Conservation (phyloP, 306 rosid species). For the Cicer yamashitae region DNA sequence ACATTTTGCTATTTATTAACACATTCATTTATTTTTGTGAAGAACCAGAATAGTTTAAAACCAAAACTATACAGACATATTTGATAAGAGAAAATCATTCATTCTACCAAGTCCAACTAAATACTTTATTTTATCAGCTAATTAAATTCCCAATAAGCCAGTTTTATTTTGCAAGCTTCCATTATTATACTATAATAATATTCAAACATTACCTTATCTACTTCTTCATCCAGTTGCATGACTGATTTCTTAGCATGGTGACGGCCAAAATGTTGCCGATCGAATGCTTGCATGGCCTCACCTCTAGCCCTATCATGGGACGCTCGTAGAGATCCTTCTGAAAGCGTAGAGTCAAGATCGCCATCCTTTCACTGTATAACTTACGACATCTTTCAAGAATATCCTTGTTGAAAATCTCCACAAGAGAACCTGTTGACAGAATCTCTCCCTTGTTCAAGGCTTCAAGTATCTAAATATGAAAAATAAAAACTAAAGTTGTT, state of each 20-base stretch:
- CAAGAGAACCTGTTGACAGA: constrained; percentile 90
- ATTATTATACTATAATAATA: neutral
- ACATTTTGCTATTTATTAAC: neutral
- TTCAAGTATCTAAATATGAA: constrained; percentile 70
- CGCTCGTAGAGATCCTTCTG: constrained; percentile 59
- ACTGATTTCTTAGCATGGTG: constrained; percentile 83
- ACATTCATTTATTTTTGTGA: neutral
- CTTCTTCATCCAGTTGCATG: constrained; percentile 72
- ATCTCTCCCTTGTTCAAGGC: constrained; percentile 97
- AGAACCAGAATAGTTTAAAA: neutral
- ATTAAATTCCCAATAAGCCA: constrained; percentile 6
- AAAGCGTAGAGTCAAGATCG: constrained; percentile 54
- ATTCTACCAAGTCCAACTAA: neutral
- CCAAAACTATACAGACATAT: constrained; percentile 4
- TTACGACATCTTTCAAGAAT: constrained; percentile 84
- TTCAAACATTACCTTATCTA: constrained; percentile 61
- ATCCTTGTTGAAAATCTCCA: constrained; percentile 85
- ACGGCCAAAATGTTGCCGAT: constrained; percentile 84
- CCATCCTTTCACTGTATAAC: constrained; percentile 63
- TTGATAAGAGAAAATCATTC: constrained; percentile 11
- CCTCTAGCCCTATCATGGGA: constrained; percentile 59
- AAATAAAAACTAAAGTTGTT: constrained; percentile 25
- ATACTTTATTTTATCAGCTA: neutral
- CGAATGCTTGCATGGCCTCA: constrained; percentile 68
- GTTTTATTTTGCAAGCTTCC: constrained; percentile 7